Evolutionary conservation across 805 yeast species (phyloP), one percentile per base, ranked within the genome.

Genomic region (Gaillardinia entomophila): DNA sequence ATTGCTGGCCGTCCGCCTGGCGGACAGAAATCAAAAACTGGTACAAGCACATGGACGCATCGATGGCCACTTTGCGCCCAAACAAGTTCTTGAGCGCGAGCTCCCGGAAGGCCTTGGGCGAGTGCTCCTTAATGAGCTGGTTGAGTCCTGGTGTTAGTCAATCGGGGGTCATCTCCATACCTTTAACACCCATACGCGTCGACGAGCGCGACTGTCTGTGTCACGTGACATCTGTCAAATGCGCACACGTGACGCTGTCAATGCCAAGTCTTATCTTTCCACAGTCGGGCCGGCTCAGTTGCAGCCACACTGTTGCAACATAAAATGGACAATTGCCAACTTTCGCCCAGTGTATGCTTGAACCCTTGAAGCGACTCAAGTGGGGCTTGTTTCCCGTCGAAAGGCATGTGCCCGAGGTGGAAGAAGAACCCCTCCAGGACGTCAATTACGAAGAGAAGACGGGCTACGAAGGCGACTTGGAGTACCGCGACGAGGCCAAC

Each of bases 51-150:
- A 92, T 92, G 7, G 97, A 89, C 3, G 95, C 94, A 62, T 84
- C 90, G 38, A 92, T 89, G 38, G 98, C 98, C n/a, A 92, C 95
- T 64, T 92, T 92, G 28, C 97, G 68, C 1, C 98, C 98, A 49
- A 85, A 82, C 29, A 88, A 74, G 12, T 83, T 70, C 60, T 90
- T 90, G 66, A 90, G 81, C 43, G 87, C 96, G 36, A 76, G 73
- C 34, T 78, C 76, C 41, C 76, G 75, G 42, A 86, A 76, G 1
- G 97, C 88, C 12, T 62, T 57, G 1, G 97, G 96, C 1, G 96
- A 95, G 54, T 90, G 81, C 52, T 92, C 98, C 27, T 87, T 74
- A 20, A 92, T 77, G 28, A 94, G 71, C 37, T 87, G 87, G 49
- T 82, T 88, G 28, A 92, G 72, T 10, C 98, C 96, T 75, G 15